Base-by-base conservation (phyloP, 1,139 yeast genomes). In the Saccharomyces hybrid region DNA sequence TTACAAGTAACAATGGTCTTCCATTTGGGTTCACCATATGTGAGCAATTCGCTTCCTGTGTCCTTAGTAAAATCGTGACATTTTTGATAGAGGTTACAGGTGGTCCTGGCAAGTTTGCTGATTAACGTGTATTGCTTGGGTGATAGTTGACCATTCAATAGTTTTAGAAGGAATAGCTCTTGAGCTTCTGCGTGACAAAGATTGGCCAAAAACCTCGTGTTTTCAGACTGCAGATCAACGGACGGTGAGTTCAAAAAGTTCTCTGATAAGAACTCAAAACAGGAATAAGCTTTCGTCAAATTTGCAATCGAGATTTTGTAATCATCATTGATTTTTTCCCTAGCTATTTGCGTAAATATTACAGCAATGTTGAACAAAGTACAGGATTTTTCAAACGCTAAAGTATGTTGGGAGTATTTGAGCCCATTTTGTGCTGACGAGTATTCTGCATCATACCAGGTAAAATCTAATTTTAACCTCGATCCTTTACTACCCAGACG, bases 171-270 rank as follows among this genome's bases (percentile, higher is more conserved):
- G 66, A 91, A 90, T 9, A 87, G 78, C 63, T 93, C 97, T 67
- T 90, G 97, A 2, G 95, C 88, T 68, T 93, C 97, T 0, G 96
- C 95, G 56, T 89, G 75, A 81, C 84, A 81, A 57, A 91, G 70
- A 60, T 78, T 79, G 14, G 78, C 71, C 55, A 91, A 76, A 51
- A 88, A 86, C 52, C 77, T 78, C 19, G 88, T 82, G 1, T 90
- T 83, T 32, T 84, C 81, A 51, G 86, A 87, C 55, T 80, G 77
- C 56, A 91, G 73, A 68, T 93, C 99, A 3, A 79, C 76, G 5
- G 93, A 83, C 0, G 98, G 97, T 0, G 97, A 95, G 72, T 91
- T 95, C 49, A 91, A 73, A 68, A 93, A 93, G 71, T 87, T 88
- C 62, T 88, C 93, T 51, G 85, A 78, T 38, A 91, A 76, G 62